Evolutionary conservation across 768 basidiomycete genomes (phyloP).

Genomic region (Podaxis pistillaris): DNA sequence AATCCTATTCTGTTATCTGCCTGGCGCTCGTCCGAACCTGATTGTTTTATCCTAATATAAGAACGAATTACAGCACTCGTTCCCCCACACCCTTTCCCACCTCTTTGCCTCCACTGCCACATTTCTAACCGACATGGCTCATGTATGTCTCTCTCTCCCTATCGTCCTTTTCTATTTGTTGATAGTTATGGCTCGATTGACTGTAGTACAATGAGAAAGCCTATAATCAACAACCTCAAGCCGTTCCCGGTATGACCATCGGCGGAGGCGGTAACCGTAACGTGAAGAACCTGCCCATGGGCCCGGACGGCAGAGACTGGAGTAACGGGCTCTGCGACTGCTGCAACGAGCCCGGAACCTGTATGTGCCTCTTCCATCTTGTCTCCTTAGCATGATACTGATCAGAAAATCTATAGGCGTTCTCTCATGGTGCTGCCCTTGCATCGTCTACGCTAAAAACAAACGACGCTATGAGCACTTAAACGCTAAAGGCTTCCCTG

Average conservation of each 20-base stretch:
- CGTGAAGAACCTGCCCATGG: conserved; percentile 31
- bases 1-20: not conserved
- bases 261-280: conserved; percentile 33
- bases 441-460: conserved; percentile 38
- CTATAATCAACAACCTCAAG: conserved; percentile 6
- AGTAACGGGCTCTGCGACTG: conserved; percentile 32
- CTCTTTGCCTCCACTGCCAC: not conserved
- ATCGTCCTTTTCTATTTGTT: not conserved
- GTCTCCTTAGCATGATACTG: not conserved
- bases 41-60: not conserved
- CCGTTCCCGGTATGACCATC: conserved; percentile 24
- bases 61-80: not conserved
- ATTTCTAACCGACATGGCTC: not conserved
- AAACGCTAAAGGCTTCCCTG: conserved; percentile 31
- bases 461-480: conserved; percentile 41
- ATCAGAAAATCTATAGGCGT: conserved; percentile 26
- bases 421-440: conserved; percentile 39
- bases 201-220: not conserved
- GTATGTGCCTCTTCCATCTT: conserved; percentile 21
- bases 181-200: not conserved
- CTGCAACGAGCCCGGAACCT: conserved; percentile 29
- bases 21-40: not conserved
- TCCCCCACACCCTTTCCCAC: not conserved
- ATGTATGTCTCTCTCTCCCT: not conserved
- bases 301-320: conserved; percentile 35